Conservation (phyloP, 148 eudicot genomes). For the Mesembryanthemum crystallinum region DNA sequence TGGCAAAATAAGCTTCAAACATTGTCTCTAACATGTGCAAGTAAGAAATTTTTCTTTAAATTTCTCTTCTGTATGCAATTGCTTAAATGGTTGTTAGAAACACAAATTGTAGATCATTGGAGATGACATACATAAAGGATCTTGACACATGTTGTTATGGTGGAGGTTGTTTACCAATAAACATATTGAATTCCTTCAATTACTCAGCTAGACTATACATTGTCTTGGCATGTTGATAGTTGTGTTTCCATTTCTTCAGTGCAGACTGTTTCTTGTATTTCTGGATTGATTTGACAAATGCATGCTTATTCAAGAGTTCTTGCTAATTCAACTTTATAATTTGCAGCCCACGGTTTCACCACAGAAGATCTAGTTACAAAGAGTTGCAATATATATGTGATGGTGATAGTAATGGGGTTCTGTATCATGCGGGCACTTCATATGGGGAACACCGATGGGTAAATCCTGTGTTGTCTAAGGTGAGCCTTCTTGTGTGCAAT, state of each 20-base stretch:
- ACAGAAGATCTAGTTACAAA: slow-evolving; percentile 80
- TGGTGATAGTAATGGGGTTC: slow-evolving; percentile 88
- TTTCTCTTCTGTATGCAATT: no score
- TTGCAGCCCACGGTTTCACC: slow-evolving; percentile 62
- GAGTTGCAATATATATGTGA: slow-evolving; percentile 91
- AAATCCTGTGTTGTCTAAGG: slow-evolving; percentile 87
- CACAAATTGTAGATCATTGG: no score
- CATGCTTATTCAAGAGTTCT: background rate
- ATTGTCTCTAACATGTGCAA: no score
- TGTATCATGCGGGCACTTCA: slow-evolving; percentile 81
- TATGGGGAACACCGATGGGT: slow-evolving; percentile 90
- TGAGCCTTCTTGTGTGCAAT: slow-evolving; percentile 19
- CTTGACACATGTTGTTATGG: no score
- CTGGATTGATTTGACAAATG: background rate
- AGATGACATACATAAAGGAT: no score
- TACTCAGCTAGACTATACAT: background rate
- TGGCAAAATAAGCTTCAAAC: no score
- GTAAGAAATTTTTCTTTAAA: no score
- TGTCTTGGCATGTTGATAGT: background rate
- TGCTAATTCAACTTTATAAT: slow-evolving; percentile 14
- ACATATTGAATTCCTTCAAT: no score
- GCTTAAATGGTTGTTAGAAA: no score
- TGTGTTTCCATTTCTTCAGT: background rate
- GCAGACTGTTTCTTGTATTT: background rate
- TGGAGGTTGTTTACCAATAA: no score